Conservation (phyloP, 129 eudicot species). For the Daucus carota region DNA sequence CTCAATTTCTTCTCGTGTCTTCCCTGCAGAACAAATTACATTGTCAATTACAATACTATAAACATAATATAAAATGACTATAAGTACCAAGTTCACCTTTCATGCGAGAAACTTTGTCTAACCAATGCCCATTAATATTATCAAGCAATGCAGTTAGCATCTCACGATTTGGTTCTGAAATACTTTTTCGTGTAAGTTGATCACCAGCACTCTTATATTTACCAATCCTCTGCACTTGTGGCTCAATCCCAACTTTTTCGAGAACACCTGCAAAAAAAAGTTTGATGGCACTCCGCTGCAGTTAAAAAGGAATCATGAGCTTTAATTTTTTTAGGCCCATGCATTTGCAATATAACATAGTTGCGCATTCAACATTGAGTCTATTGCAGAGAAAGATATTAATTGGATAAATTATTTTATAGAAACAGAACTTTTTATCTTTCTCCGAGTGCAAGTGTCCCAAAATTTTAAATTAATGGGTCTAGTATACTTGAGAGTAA, state of each 20-base stretch:
- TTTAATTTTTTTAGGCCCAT: background rate
- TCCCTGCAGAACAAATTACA: slow-evolving; percentile 40
- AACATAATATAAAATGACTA: slow-evolving; percentile 14
- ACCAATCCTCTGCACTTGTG: slow-evolving; percentile 88
- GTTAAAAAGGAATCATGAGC: slow-evolving; percentile 17
- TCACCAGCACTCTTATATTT: slow-evolving; percentile 94
- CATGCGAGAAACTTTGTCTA: slow-evolving; percentile 49
- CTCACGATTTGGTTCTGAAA: slow-evolving; percentile 83
- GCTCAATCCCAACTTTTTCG: slow-evolving; percentile 81
- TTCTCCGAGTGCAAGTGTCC: background rate
- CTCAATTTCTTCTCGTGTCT: slow-evolving; percentile 66
- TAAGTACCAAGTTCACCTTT: slow-evolving; percentile 45
- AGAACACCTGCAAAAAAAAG: slow-evolving; percentile 52
- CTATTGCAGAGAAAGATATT: background rate
- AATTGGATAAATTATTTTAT: background rate
- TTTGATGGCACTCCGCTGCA: slow-evolving; percentile 22
- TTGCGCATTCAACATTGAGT: background rate
- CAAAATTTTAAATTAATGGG: background rate
- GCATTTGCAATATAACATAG: background rate
- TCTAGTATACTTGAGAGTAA: background rate
- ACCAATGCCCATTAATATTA: slow-evolving; percentile 73
- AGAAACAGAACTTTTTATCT: background rate
- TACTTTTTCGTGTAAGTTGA: slow-evolving; percentile 58
- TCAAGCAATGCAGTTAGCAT: slow-evolving; percentile 80
- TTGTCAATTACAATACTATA: slow-evolving; percentile 12